phyloP scores from a whole-genome alignment of 768 basidiomycete species.

The Mycena maculata region DNA sequence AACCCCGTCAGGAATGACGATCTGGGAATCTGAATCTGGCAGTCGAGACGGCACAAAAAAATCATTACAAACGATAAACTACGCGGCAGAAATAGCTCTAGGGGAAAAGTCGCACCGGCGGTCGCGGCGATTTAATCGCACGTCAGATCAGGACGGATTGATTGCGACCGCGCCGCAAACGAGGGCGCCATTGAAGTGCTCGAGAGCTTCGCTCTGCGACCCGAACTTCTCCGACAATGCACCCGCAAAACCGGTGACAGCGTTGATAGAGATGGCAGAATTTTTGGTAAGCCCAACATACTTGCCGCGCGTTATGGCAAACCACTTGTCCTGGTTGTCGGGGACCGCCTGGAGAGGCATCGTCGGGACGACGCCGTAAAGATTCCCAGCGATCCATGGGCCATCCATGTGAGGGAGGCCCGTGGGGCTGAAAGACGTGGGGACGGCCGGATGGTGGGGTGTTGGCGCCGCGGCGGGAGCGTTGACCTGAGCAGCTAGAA shows the following conservation, averaged over 20 bases:
- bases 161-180: background rate
- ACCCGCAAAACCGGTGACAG: background rate
- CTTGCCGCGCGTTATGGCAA: conserved; percentile 7
- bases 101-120: too few relatives aligned
- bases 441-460: background rate
- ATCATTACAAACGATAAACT: too few relatives aligned
- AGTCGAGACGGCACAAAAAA: too few relatives aligned
- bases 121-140: too few relatives aligned
- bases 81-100: too few relatives aligned
- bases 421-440: background rate
- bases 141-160: background rate
- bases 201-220: background rate
- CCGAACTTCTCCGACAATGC: background rate
- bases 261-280: background rate
- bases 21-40: too few relatives aligned
- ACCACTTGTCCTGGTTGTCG: conserved; percentile 4
- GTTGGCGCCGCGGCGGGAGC: background rate
- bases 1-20: too few relatives aligned
- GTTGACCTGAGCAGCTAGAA: too few relatives aligned
- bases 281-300: conserved; percentile 10
- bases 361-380: background rate
- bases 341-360: background rate
- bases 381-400: background rate
- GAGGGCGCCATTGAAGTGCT: conserved; percentile 2
- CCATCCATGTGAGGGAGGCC: background rate